phyloP scores from a whole-genome alignment of 2,329 filamentous ascomycete genomes.

The Dendryphion nanum region DNA sequence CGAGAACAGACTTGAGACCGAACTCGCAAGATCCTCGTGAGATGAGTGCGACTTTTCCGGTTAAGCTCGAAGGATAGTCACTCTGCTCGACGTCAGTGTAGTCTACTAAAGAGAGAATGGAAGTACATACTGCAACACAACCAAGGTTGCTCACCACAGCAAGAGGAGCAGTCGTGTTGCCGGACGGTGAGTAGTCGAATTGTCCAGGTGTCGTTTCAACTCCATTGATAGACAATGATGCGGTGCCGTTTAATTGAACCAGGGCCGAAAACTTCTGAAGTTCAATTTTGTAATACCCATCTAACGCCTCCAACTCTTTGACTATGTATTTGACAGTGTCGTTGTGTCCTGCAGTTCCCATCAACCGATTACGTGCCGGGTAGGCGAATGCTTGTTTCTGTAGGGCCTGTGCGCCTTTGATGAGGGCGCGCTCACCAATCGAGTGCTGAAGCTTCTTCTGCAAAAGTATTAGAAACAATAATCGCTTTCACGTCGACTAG shows the following conservation, averaged over 20 bases:
- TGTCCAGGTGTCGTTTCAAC: conserved; percentile 1
- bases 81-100: conserved; percentile 22
- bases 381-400: conserved; percentile 40
- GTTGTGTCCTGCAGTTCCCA: conserved; percentile 39
- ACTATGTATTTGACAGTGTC: conserved; percentile 41
- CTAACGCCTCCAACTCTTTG: conserved; percentile 23
- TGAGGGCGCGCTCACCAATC: conserved; percentile 25
- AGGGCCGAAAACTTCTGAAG: conserved; percentile 26
- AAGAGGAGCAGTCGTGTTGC: conserved; percentile 23
- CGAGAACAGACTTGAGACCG: conserved; percentile 66
- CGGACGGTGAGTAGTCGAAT: conserved; percentile 25
- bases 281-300: conserved; percentile 38
- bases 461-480: neutral
- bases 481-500: neutral
- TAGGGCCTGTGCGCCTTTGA: conserved; percentile 30
- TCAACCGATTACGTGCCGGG: conserved; percentile 36
- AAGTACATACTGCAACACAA: conserved; percentile 21
- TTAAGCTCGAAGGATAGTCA: conserved; percentile 61
- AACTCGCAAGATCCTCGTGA: conserved; percentile 70
- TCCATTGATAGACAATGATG: conserved; percentile 19
- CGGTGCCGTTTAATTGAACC: conserved; percentile 20
- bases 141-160: conserved; percentile 29
- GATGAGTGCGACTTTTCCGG: conserved; percentile 68
- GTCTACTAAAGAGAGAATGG: neutral
- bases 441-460: conserved; percentile 27